Base-by-base conservation (phyloP, 768 basidiomycete genomes). In the Termitomyces sp. region DNA sequence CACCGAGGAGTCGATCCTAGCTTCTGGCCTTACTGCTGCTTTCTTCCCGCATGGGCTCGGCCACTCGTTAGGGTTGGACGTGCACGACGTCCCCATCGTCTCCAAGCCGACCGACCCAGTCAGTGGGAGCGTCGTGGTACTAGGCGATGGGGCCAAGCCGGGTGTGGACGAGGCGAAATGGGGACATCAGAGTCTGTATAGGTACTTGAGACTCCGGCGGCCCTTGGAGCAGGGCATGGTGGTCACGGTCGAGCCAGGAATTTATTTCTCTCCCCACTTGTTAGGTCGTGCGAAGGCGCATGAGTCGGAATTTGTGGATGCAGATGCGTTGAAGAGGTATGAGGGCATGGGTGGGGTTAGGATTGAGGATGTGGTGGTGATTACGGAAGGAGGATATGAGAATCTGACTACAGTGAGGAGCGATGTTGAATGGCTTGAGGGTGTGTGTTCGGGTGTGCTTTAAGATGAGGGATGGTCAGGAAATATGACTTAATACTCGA, bases 11-110 rank as follows among this genome's bases (percentile, higher is more conserved):
- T 82, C 81, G 22, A 85, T 98, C 53, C 75, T 97, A 7, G 79
- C 79, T 16, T 86, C 85, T 5, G 94, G 94, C 0, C 71, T 91
- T 40, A 86, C 86, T 58, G 73, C 85, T 1, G 91, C 92, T 0
- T 98, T 98, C 77, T 98, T 91, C 81, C 95, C 95, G 10, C 95
- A 98, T 64, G 96, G 95, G 3, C 74, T 89, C 36, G 93, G 94
- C 0, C 95, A 98, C 66, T 89, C 89, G 6, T 75, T 98, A 39
- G 96, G 96, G 11, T 75, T 97, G 70, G 96, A 98, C 66, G 94
- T 98, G 2, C 96, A 97, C 65, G 95, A 97, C 63, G 91, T 89
- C 1, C 89, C 92, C 0, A 82, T 78, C 43, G 87, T 88, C n/a
- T 89, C 82, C 68, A 91, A 85, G 66, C 91, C 88, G n/a, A 67